These are phyloP conservation scores for Lithocarpus polystachyus DNA, from an alignment of 306 rosid genomes.

Conservation along the genomic window DNA sequence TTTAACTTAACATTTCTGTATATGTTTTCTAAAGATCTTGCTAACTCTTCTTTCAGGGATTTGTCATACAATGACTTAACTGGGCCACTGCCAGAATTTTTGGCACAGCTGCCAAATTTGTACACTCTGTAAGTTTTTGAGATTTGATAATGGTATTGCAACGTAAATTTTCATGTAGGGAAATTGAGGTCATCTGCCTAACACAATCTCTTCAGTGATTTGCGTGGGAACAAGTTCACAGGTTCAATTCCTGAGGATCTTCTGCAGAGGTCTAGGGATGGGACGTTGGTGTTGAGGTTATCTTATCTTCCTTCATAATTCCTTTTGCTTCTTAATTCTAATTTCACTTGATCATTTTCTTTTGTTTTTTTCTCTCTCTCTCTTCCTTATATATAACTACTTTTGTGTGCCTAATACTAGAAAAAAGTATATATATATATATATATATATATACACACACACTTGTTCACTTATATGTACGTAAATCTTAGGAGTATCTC, in stretches of 20 bases:
- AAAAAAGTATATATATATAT: no score
- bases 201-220: conserved; percentile 1
- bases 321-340: not conserved
- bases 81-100: no score
- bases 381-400: no score
- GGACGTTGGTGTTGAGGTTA: not conserved
- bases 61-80: conserved; percentile 2
- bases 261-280: conserved; percentile 2
- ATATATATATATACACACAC: no score
- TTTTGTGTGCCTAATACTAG: not conserved
- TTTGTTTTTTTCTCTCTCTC: no score
- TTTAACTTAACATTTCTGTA: no score
- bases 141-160: not conserved
- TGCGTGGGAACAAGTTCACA: conserved; percentile 19
- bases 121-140: conserved; percentile 20
- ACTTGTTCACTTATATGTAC: no score
- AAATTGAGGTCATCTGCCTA: no score
- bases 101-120: no score
- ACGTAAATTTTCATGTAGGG: not conserved
- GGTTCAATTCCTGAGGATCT: conserved; percentile 24
- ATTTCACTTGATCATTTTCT: not conserved
- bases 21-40: no score
- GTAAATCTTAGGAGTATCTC: no score
- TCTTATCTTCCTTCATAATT: not conserved
- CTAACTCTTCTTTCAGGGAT: conserved; percentile 25